Percentiles rank a stretch among this genome's conserved stretches.
These are phyloP conservation scores for Leptodontidium sp. DNA, from an alignment of 2,329 filamentous ascomycete genomes.

Conservation along the genomic window DNA sequence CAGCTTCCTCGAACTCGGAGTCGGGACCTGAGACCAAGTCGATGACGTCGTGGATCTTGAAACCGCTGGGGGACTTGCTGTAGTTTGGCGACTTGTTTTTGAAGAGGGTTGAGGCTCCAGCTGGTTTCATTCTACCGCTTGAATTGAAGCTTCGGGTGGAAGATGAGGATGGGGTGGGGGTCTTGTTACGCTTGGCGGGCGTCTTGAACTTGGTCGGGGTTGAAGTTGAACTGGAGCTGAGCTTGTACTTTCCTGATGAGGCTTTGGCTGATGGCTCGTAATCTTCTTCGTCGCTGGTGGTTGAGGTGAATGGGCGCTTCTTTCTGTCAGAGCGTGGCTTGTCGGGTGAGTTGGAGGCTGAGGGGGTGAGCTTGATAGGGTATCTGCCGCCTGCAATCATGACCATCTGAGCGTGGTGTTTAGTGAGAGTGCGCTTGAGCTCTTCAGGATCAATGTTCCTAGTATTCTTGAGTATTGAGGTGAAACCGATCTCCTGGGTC, in stretches of 20 bases:
- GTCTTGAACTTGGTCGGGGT: background rate
- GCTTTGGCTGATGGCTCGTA: background rate
- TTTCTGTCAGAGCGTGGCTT: background rate
- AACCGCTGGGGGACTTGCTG: background rate
- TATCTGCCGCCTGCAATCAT: constrained; percentile 1
- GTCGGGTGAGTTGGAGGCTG: background rate
- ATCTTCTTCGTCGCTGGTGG: constrained; percentile 1
- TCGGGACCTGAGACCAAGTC: background rate
- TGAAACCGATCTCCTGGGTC: constrained; percentile 15
- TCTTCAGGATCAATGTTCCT: constrained; percentile 5
- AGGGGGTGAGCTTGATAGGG: background rate
- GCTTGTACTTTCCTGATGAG: background rate
- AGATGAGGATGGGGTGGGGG: background rate
- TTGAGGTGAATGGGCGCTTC: background rate
- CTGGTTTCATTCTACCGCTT: background rate
- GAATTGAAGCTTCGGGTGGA: background rate
- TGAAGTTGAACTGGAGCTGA: background rate
- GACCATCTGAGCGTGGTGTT: constrained; percentile 6
- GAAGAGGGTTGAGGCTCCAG: background rate
- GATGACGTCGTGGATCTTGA: background rate
- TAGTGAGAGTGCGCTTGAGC: background rate
- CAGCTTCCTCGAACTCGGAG: background rate
- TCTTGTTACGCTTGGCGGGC: background rate
- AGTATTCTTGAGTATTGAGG: background rate
- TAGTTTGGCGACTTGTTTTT: background rate